Evolutionary conservation across 257 asterid species (phyloP), one percentile per base, ranked within the genome.

Genomic region (Apocynum venetum): DNA sequence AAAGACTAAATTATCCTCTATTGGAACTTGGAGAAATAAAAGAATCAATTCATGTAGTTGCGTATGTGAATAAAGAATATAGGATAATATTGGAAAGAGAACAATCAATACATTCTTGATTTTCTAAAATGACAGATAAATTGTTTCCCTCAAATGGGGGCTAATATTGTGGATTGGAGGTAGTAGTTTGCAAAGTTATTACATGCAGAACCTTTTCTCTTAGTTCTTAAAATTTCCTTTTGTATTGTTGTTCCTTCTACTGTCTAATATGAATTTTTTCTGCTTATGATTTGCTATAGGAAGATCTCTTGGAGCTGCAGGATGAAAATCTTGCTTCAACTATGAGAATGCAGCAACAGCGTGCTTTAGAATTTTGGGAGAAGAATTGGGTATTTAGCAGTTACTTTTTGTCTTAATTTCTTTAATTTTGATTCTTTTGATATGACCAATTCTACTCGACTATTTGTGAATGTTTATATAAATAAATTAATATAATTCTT

Each of bases 281-380:
- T 73, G 77, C 75, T 76, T 75, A 78, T 72, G 40, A 80, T 80
- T 68, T 75, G 71, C 41, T 79, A 82, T 79, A 95, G 99, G 98
- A 93, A 85, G 97, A 93, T 86, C 99, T 95, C 75, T 67, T 84
- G 86, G 99, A 90, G 88, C 80, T 95, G 88, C 99, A 95, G 85
- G 98, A 95, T 84, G 80, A 85, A 80, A 86, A 89, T 78, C 97
- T 95, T 87, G 98, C 99, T 84, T 83, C 89, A 17, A 82, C 84
- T 9, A 74, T 93, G 82, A 89, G 91, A 86, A 87, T 85, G 61
- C 96, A 95, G 81, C 92, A 90, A 85, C 84, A 82, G 0, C 90
- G 99, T 69, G 97, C 92, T 73, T 80, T 90, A 15, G 90, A 91
- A 71, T 95, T 95, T 87, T 95, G 99, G 99, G 96, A 89, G 85